phyloP scores from a whole-genome alignment of 2,329 filamentous ascomycete genomes.

The Lasiodiplodia theobromae region DNA sequence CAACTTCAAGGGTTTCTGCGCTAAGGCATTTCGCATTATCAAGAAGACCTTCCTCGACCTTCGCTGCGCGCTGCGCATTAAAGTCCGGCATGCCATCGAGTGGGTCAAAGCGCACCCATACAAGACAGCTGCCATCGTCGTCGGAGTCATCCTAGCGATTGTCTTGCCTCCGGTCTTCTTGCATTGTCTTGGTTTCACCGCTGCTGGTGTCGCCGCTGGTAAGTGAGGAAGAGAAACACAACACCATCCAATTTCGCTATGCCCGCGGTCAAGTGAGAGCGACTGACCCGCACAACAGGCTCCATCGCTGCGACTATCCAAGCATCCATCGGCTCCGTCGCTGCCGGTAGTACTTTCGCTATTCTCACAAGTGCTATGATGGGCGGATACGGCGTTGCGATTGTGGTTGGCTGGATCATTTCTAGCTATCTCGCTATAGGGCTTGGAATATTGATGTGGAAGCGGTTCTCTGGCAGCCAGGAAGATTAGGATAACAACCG shows the following conservation, averaged over 20 bases:
- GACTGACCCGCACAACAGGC: constrained; percentile 30
- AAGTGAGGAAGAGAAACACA: not conserved
- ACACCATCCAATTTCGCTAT: no score
- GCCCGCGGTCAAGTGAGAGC: not conserved
- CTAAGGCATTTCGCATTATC: not conserved
- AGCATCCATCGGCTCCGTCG: constrained; percentile 35
- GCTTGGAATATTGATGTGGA: not conserved
- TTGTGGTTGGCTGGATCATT: constrained; percentile 20
- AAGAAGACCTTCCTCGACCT: not conserved
- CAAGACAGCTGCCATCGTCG: constrained; percentile 34
- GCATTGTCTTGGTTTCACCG: constrained; percentile 35
- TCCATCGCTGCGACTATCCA: constrained; percentile 37
- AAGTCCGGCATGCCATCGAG: not conserved
- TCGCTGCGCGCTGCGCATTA: not conserved
- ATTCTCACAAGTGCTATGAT: constrained; percentile 42
- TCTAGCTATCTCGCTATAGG: not conserved
- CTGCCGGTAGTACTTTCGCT: constrained; percentile 38
- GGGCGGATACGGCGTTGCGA: constrained; percentile 40
- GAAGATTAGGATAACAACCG: no score
- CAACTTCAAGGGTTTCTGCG: not conserved
- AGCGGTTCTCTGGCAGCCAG: not conserved
- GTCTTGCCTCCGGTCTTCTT: constrained; percentile 33
- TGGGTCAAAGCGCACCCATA: constrained; percentile 36
- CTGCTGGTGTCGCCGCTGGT: constrained; percentile 37
- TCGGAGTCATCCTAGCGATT: constrained; percentile 33